A percentile compares a stretch with the other conserved stretches of the same genome.
phyloP scores from a whole-genome alignment of 352 stramenopile genomes.

The Pythium volutum region DNA sequence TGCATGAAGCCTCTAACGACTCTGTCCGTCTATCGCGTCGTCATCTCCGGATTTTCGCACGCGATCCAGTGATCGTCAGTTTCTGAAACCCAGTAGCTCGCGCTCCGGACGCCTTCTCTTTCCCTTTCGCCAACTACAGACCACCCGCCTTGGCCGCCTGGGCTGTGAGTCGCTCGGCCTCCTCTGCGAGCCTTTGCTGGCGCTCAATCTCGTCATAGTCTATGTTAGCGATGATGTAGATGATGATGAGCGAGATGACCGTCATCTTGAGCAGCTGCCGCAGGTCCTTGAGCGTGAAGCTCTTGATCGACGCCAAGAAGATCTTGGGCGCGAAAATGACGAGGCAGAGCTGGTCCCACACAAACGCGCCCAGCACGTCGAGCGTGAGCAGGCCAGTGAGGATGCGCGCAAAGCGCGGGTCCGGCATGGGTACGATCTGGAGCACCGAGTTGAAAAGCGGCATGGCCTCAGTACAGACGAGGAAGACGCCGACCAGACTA shows the following conservation, averaged over 20 bases:
- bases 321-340: slow-evolving; percentile 86
- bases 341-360: slow-evolving; percentile 84
- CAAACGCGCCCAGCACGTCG: slow-evolving; percentile 83
- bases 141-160: slow-evolving; percentile 19
- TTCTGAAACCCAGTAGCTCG: no score
- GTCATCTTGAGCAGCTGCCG: slow-evolving; percentile 85
- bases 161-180: slow-evolving; percentile 29
- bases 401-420: slow-evolving; percentile 78
- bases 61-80: no score
- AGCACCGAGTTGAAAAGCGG: slow-evolving; percentile 91
- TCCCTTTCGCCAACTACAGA: slow-evolving; percentile 1
- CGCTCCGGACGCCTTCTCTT: no score
- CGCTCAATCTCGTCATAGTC: slow-evolving; percentile 90
- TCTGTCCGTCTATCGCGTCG: no score
- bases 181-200: slow-evolving; percentile 78
- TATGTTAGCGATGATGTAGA: slow-evolving; percentile 87
- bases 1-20: no score
- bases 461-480: slow-evolving; percentile 91
- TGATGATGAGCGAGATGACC: slow-evolving; percentile 76
- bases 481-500: slow-evolving; percentile 86
- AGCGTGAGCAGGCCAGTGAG: slow-evolving; percentile 79
- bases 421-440: slow-evolving; percentile 91
- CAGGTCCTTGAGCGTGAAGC: slow-evolving; percentile 77
- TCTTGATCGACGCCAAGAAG: slow-evolving; percentile 74
- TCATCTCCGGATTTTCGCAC: no score